Base-by-base conservation (phyloP, 2,329 filamentous ascomycete genomes). In the Aspergillus uvarum region DNA sequence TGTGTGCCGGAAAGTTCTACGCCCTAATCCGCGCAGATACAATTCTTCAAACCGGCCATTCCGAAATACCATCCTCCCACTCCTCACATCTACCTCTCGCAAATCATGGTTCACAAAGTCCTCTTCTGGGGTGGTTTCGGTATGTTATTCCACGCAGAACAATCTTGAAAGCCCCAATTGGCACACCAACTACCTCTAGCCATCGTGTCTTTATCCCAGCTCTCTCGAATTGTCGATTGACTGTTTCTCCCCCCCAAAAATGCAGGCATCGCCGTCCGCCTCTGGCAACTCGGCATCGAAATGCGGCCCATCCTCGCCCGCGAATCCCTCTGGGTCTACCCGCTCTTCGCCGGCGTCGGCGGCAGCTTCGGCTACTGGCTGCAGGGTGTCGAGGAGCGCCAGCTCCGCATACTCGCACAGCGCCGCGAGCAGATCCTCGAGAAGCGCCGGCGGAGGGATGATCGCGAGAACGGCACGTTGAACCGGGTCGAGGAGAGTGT, bases 201-300 rank as follows among this genome's bases (percentile, higher is more conserved):
- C 26, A 8, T 3, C 26, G 26, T 29, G 7, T 29, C 26, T 14
- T 14, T 31, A 16, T 22, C 44, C 26, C 10, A 1, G 22, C n/a
- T 38, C 0, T 0, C 1, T 10, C 26, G 2, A 22, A 2, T 3
- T 3, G 3, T 8, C 4, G 49, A 48, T 58, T 63, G 26, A 63
- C 32, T n/a, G n/a, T n/a, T n/a, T n/a, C n/a, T n/a, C n/a, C n/a
- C n/a, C n/a, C n/a, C n/a, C n/a, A n/a, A n/a, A 6, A 16, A 2
- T 16, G 24, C 50, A 99, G 95, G 95, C 83, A 81, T 97, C 72
- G 92, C 90, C 74, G 89, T 93, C 74, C 91, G 94, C 71, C 86
- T 95, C 79, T 97, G 93, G 91, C 95, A 98, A 80, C 89, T 99
- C 76, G 95, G 94, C 74, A 95, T 99, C 77, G 92, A 99, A 82